A percentile compares a stretch with the other conserved stretches of the same genome.
Conservation (phyloP, 2,329 filamentous ascomycete genomes). For the Colletotrichum euphorbiae region DNA sequence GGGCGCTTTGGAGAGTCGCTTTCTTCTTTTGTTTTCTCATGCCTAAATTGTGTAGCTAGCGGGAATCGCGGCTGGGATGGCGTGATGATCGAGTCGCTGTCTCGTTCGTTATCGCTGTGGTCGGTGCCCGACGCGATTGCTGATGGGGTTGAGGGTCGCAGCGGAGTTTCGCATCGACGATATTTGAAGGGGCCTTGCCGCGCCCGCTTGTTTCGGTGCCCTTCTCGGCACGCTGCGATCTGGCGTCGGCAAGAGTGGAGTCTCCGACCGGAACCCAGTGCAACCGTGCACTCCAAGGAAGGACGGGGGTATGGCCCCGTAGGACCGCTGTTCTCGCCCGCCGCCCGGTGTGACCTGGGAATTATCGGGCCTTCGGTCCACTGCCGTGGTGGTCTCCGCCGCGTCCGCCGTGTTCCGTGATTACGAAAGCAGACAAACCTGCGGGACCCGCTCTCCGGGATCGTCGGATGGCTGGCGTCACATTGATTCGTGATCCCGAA, state of each 20-base stretch:
- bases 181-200: not conserved
- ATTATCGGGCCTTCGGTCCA: constrained; percentile 31
- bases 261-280: not conserved
- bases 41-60: not conserved
- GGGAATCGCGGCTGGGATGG: constrained; percentile 4
- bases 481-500: not conserved
- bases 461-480: not conserved
- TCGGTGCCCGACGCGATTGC: not conserved
- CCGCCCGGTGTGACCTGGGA: constrained; percentile 15
- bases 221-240: constrained; percentile 6
- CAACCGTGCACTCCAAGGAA: constrained; percentile 12
- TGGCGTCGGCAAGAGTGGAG: constrained; percentile 12
- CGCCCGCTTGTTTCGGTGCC: constrained; percentile 3
- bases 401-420: constrained; percentile 8
- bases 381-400: constrained; percentile 9
- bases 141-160: not conserved
- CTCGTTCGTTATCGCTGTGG: constrained; percentile 20
- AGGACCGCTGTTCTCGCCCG: constrained; percentile 2
- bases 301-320: not conserved
- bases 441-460: constrained; percentile 18
- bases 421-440: constrained; percentile 12
- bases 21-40: not conserved
- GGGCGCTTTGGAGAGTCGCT: constrained; percentile 13
- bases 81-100: not conserved
- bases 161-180: not conserved